Conservation (phyloP, 371 early-diverging fungal species). For the Batkoa obscura region DNA sequence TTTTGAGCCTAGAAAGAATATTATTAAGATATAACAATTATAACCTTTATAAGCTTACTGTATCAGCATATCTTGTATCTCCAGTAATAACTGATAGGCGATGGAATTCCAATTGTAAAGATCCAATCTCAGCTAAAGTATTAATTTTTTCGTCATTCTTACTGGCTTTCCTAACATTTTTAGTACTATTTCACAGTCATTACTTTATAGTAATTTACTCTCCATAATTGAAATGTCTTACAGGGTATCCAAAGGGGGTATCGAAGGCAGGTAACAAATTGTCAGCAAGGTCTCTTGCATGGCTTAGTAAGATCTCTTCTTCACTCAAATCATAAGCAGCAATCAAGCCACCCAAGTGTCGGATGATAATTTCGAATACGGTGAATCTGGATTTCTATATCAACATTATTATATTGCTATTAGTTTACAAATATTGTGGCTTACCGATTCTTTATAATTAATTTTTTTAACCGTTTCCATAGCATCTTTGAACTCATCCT, state of each 20-base stretch:
- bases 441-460: constrained; percentile 18
- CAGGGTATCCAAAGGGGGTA: not conserved
- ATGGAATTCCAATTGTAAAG: not conserved
- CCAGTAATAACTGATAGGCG: not conserved
- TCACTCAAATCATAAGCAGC: constrained; percentile 50
- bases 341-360: constrained; percentile 70
- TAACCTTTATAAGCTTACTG: not conserved
- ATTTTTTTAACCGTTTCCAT: constrained; percentile 28
- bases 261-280: constrained; percentile 16
- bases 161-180: not conserved
- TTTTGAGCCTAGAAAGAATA: not conserved
- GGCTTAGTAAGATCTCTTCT: constrained; percentile 22
- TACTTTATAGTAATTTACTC: not conserved
- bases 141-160: not conserved
- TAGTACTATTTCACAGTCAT: not conserved
- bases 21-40: not conserved
- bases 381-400: too few species aligned
- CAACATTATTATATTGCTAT: not conserved
- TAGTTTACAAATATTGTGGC: constrained; percentile 6
- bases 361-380: constrained; percentile 73
- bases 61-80: not conserved
- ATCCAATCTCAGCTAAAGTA: not conserved
- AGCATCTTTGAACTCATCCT: constrained; percentile 43
- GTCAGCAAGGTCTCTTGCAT: constrained; percentile 36
- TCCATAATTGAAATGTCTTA: not conserved